Conservation (phyloP, 2,329 filamentous ascomycete species). For the Golovinomyces cichoracearum region DNA sequence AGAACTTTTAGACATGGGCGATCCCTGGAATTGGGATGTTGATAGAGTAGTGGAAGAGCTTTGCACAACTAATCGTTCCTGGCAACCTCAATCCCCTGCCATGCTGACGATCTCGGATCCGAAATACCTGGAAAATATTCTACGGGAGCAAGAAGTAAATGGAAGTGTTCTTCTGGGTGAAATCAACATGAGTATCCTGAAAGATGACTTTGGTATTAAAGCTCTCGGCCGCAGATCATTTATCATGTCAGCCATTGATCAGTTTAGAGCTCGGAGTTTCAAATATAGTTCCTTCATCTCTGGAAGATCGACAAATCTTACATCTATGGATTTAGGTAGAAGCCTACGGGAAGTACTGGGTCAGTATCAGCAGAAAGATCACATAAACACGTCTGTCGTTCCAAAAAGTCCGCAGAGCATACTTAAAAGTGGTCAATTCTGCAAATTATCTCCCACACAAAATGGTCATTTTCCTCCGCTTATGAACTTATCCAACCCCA, state of each 20-base stretch:
- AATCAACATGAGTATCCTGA: constrained; percentile 8
- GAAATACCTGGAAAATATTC: constrained; percentile 22
- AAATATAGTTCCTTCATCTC: constrained; percentile 18
- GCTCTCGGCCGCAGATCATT: constrained; percentile 8
- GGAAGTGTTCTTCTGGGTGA: constrained; percentile 9
- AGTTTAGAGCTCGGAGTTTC: constrained; percentile 26
- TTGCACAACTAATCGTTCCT: constrained; percentile 27
- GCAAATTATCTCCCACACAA: background rate
- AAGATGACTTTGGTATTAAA: constrained; percentile 9
- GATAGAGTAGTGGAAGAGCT: constrained; percentile 41
- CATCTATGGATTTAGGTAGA: background rate
- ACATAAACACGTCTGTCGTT: background rate
- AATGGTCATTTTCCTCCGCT: background rate
- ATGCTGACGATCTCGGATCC: constrained; percentile 22
- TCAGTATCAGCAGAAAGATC: background rate
- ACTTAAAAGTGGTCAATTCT: background rate
- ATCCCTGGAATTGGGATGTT: constrained; percentile 52
- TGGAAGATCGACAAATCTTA: background rate
- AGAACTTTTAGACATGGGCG: constrained; percentile 18
- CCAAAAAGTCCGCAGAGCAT: background rate
- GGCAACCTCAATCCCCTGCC: constrained; percentile 17
- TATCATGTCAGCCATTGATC: constrained; percentile 29
- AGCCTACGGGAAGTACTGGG: constrained; percentile 1
- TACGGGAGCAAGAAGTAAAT: constrained; percentile 33
- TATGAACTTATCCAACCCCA: background rate